phyloP scores from a whole-genome alignment of 495 filamentous ascomycete species.

The Penicillium subrubescens region DNA sequence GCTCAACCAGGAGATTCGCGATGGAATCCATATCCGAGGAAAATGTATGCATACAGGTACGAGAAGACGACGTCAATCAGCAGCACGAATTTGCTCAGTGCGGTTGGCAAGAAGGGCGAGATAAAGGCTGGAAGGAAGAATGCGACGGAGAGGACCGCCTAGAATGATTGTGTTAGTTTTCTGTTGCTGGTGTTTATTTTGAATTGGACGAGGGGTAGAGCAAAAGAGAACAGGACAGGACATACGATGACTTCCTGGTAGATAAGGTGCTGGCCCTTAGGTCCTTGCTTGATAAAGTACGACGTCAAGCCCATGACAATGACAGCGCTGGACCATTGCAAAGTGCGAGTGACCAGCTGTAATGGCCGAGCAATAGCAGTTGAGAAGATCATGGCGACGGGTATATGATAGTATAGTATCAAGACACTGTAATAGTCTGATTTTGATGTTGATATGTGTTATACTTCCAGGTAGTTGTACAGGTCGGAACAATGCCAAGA shows the following conservation, averaged over 20 bases:
- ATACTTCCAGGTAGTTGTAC: background rate
- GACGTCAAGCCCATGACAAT: constrained; percentile 63
- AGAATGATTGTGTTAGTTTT: background rate
- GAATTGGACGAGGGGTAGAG: background rate
- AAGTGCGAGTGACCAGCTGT: constrained; percentile 34
- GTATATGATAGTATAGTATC: background rate
- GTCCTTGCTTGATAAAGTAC: constrained; percentile 52
- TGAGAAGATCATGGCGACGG: constrained; percentile 33
- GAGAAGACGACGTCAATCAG: constrained; percentile 63
- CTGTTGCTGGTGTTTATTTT: no score
- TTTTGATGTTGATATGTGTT: background rate
- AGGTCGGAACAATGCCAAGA: background rate
- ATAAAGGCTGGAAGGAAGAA: constrained; percentile 62
- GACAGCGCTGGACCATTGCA: constrained; percentile 59
- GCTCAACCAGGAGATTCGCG: background rate
- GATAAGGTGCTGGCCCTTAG: constrained; percentile 47
- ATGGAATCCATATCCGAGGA: background rate
- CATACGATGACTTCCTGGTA: constrained; percentile 62
- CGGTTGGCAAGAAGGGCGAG: constrained; percentile 49
- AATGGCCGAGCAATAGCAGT: constrained; percentile 37
- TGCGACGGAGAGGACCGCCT: constrained; percentile 57
- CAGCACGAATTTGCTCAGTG: constrained; percentile 47
- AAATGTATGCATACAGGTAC: constrained; percentile 48
- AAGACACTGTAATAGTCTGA: background rate
- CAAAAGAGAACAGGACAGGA: no score